Evolutionary conservation across 805 yeast genomes (phyloP), one percentile per base, ranked within the genome.

Genomic region (Tetrapisispora namnaoensis): DNA sequence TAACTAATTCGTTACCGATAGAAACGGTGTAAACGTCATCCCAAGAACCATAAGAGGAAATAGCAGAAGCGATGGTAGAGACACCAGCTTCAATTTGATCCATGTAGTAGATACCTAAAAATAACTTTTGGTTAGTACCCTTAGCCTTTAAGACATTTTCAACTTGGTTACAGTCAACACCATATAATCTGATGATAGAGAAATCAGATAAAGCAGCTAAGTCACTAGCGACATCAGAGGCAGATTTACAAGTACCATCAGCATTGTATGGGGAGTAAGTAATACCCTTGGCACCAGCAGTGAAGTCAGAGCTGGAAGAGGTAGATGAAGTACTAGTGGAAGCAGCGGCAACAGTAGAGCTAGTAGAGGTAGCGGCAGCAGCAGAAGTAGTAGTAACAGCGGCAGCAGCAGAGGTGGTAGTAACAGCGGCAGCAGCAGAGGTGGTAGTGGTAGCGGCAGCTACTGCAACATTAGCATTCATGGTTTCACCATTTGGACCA

Each of bases 1-100:
- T 93, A 59, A 93, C 98, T 66, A 90, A 80, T 78, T 93, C 99
- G 79, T 93, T 93, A 81, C 99, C 99, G 63, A 93, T 77, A 50
- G 91, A 82, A 52, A 86, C 83, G 64, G 93, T 83, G 74, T 76
- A 61, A 57, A 86, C 75, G 60, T 82, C 83, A 62, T 73, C 77
- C 95, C 95, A 86, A 50, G 88, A 81, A 70, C 90, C 91, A 68
- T 79, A 71, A 43, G 69, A 45, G 51, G 70, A 62, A 55, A 86
- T 75, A 53, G 91, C 91, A 51, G 72, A 49, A 43, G 81, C 70
- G 47, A 86, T 77, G 61, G 79, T 63, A 37, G 69, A 51, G 54
- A 85, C 70, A 67, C 78, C 86, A 53, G 68, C 67, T 46, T 69
- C 66, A 55, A 86, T 79, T 52, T 71, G 69, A 60, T 73, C 70